Conservation (phyloP, 202 grass and related monocot genomes). For the Saccharum hybrid region DNA sequence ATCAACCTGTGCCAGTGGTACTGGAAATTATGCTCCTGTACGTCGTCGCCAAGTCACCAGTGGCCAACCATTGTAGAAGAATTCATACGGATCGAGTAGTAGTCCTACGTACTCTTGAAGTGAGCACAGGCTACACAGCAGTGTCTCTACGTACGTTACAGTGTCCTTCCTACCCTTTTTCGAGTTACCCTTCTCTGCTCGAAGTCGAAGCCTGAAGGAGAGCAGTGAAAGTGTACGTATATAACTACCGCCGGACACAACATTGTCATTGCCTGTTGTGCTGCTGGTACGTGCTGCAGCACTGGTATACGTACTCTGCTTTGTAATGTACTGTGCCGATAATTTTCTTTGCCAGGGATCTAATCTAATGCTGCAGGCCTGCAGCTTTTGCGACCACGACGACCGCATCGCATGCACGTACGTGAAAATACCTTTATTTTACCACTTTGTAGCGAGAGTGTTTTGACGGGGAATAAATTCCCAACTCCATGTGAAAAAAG, state of each 20-base stretch:
- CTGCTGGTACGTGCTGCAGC: background rate
- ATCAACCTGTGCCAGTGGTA: background rate
- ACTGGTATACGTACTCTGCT: background rate
- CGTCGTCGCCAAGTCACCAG: background rate
- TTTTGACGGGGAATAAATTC: conserved; percentile 6
- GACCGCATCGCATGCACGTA: background rate
- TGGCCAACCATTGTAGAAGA: background rate
- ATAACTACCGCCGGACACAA: background rate
- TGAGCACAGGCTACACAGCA: background rate
- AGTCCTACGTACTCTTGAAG: background rate
- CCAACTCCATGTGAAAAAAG: background rate
- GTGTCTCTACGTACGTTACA: conserved; percentile 1
- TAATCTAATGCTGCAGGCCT: background rate
- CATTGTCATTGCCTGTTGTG: background rate
- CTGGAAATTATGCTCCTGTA: background rate
- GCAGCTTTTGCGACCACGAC: background rate
- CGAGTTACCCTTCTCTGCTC: too few species aligned
- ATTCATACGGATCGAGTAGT: background rate
- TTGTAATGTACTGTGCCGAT: conserved; percentile 7
- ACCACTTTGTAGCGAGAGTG: background rate
- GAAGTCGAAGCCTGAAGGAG: too few species aligned
- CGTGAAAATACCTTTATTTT: conserved; percentile 2
- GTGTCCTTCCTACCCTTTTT: too few species aligned
- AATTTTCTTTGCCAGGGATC: background rate
- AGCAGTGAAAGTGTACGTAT: too few species aligned